These are phyloP conservation scores for Acanthamoeba triangularis DNA, from an alignment of 208 protist genomes.

Conservation along the genomic window DNA sequence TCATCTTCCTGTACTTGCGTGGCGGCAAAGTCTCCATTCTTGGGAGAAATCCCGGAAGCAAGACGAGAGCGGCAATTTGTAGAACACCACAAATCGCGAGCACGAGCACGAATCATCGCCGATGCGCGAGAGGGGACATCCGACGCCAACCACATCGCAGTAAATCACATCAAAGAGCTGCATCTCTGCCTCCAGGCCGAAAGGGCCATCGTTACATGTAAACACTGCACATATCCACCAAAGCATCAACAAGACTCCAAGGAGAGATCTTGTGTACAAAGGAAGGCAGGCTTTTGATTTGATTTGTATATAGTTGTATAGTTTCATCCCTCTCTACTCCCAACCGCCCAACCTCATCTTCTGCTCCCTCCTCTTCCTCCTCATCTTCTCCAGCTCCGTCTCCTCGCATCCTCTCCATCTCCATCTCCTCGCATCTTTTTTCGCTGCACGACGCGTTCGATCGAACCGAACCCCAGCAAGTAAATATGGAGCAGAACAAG, in stretches of 20 bases:
- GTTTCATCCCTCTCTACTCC: background rate
- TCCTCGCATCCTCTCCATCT: too few species aligned
- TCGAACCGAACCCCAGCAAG: background rate
- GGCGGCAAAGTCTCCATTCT: background rate
- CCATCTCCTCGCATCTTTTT: too few species aligned
- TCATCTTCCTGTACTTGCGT: background rate
- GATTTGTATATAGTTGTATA: constrained; percentile 19
- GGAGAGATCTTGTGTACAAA: background rate
- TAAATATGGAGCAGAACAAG: constrained; percentile 46
- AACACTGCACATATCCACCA: background rate
- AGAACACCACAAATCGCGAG: background rate
- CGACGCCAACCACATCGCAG: background rate
- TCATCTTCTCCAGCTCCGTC: too few species aligned
- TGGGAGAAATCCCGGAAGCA: background rate
- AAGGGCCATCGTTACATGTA: background rate
- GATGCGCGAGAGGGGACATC: background rate
- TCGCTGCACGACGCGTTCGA: too few species aligned
- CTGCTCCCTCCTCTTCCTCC: background rate
- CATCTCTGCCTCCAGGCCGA: background rate
- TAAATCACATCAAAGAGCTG: background rate
- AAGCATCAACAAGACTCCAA: background rate
- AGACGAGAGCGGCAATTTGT: background rate
- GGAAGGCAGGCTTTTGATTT: background rate
- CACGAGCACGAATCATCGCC: background rate
- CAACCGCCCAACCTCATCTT: background rate